Evolutionary conservation across 148 eudicot genomes (phyloP), one percentile per base, ranked within the genome.

Genomic region (Selenicereus undatus): DNA sequence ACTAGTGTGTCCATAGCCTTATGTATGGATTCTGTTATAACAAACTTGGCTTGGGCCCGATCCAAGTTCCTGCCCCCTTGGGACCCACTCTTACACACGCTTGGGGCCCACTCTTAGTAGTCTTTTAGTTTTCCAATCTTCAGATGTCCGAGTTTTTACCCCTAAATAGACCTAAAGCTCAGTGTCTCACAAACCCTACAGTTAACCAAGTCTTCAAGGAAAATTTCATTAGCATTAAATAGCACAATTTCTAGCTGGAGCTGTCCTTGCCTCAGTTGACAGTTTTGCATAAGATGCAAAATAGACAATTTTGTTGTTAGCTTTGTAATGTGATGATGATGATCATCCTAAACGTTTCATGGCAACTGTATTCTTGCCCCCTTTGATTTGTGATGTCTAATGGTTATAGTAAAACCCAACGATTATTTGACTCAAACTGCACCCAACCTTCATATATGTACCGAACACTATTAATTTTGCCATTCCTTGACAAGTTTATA

Each of bases 221-320:
- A 73, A 21, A 54, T 73, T 21, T 22, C 30, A 74, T 71, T 71
- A 71, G 48, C 74, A 71, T 35, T 22, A 13, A 69, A 29, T 60
- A 74, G 76, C 32, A 9, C 75, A 48, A 22, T 48, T 48, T 73
- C 30, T 42, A 48, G 8, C 32, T 43, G 42, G 54, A 36, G 75
- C 30, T 73, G 76, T 48, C 27, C n/a, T 42, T 72, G 73, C 50
- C 74, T 71, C 60, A 5, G 1, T 50, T 16, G 74, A 48, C 71
- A 48, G 42, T 74, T 74, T 74, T 74, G 76, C 50, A 74, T 1
- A 74, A 74, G 29, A 48, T 48, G 76, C 60, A 74, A 74, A 74
- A 48, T 48, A 74, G 50, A 48, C 58, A 74, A 74, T 74, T 74
- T 74, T 74, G 76, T 74, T 36, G 60, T 74, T 48, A 48, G 29